phyloP scores from a whole-genome alignment of 495 filamentous ascomycete genomes.

The Trichoderma virens region DNA sequence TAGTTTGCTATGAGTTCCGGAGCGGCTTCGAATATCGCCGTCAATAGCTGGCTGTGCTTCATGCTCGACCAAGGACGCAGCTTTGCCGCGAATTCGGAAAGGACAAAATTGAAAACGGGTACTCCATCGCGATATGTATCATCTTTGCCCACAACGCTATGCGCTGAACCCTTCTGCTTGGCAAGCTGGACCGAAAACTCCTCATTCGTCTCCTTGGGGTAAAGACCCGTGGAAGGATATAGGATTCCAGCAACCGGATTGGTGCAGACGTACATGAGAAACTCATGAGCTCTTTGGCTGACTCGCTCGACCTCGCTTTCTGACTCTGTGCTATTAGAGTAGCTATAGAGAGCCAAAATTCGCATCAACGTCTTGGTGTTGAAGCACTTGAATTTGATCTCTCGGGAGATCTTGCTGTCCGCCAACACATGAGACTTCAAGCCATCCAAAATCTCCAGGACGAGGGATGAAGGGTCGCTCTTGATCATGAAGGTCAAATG shows the following conservation, averaged over 20 bases:
- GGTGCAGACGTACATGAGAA: constrained; percentile 67
- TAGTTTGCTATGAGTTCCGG: constrained; percentile 83
- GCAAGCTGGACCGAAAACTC: constrained; percentile 32
- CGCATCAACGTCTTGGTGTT: constrained; percentile 60
- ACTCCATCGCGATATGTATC: constrained; percentile 56
- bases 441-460: constrained; percentile 57
- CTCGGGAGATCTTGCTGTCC: constrained; percentile 59
- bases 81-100: constrained; percentile 68
- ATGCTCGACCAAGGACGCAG: constrained; percentile 76
- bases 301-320: constrained; percentile 33
- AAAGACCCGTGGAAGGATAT: constrained; percentile 59
- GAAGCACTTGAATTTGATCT: constrained; percentile 64
- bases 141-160: constrained; percentile 54
- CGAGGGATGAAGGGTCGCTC: constrained; percentile 63
- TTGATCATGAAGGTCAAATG: constrained; percentile 61
- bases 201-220: constrained; percentile 56
- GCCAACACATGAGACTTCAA: constrained; percentile 59
- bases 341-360: constrained; percentile 65
- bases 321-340: constrained; percentile 29
- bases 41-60: constrained; percentile 71
- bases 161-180: constrained; percentile 16
- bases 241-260: constrained; percentile 61
- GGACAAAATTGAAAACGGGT: constrained; percentile 64
- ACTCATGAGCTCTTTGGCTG: constrained; percentile 55
- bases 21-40: constrained; percentile 68